Base-by-base conservation (phyloP, 2,329 filamentous ascomycete genomes). In the Cladosporium oxysporum region DNA sequence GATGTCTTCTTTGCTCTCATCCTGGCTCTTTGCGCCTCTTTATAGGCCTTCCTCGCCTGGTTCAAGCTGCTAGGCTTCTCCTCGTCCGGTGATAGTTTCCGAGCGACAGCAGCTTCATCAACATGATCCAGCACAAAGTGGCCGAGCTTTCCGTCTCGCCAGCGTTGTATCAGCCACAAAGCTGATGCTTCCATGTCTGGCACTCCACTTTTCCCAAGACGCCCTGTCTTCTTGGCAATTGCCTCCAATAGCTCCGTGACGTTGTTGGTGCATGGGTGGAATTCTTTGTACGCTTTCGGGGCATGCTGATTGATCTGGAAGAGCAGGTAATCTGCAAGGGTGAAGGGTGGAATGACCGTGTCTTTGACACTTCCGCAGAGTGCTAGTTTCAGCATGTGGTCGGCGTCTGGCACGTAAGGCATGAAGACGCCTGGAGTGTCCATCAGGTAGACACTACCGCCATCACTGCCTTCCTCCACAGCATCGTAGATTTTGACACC, bases 351-450 rank as follows among this genome's bases (percentile, higher is more conserved):
- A 62, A 99, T 89, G 44, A 98, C 85, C 0, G 90, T 91, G 76
- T 97, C 92, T 77, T 96, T 96, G 64, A 99, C 92, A 76, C 90
- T 91, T 23, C 94, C 92, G 61, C 92, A 93, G 0, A 98, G 85
- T 1, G 93, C 90, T n/a, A 99, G 85, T 79, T 97, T 98, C 69
- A 99, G 83, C 95, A 99, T 99, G 55, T 89, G 87, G 76, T 95
- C 90, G 18, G 91, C 85, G 73, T 96, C 87, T 0, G 90, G 86
- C 31, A 98, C 90, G 76, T 96, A 97, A 0, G 95, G 95, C 66
- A 97, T 87, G 78, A 98, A 99, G 10, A 99, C 93, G 58, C 95
- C 95, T 0, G 95, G 95, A 0, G 94, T 97, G 79, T 99, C 95
- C 58, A 96, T 82, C 52, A 98, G 81, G 76, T 95, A 97, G 5